A percentile compares a stretch with the other conserved stretches of the same genome.
Conservation (phyloP, 495 filamentous ascomycete genomes). For the Penicillium lagena region DNA sequence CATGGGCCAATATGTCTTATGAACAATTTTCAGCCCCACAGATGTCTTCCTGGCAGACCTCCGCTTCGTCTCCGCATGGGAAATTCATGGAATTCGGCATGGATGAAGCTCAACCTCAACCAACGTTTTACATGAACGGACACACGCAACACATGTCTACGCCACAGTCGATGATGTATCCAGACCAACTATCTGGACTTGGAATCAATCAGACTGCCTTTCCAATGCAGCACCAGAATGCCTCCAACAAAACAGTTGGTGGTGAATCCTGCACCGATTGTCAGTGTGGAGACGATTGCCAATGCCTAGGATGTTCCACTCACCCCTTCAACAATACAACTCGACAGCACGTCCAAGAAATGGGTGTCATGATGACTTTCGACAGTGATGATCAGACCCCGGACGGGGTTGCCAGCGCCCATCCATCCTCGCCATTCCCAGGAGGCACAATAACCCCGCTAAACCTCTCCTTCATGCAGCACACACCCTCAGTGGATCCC, state of each 20-base stretch:
- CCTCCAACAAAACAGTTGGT: conserved; percentile 7
- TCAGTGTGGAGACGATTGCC: conserved; percentile 58
- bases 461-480: conserved; percentile 10
- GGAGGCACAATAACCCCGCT: conserved; percentile 1
- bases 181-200: conserved; percentile 9
- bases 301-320: conserved; percentile 61
- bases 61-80: conserved; percentile 4
- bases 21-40: conserved; percentile 10
- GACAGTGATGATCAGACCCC: conserved; percentile 21
- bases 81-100: conserved; percentile 10
- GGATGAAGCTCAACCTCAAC: conserved; percentile 5
- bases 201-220: conserved; percentile 10
- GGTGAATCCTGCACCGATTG: conserved; percentile 43
- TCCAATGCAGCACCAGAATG: conserved; percentile 5
- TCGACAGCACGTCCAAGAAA: conserved; percentile 53
- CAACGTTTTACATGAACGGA: conserved; percentile 7
- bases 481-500: conserved; percentile 7
- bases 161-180: conserved; percentile 4
- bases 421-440: conserved; percentile 5
- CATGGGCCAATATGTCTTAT: conserved; percentile 11
- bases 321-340: conserved; percentile 73
- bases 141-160: conserved; percentile 8
- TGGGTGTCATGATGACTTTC: conserved; percentile 38
- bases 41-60: conserved; percentile 19
- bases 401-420: conserved; percentile 9